Conservation (phyloP, 352 stramenopile genomes). For the Hyaloperonospora brassicae region DNA sequence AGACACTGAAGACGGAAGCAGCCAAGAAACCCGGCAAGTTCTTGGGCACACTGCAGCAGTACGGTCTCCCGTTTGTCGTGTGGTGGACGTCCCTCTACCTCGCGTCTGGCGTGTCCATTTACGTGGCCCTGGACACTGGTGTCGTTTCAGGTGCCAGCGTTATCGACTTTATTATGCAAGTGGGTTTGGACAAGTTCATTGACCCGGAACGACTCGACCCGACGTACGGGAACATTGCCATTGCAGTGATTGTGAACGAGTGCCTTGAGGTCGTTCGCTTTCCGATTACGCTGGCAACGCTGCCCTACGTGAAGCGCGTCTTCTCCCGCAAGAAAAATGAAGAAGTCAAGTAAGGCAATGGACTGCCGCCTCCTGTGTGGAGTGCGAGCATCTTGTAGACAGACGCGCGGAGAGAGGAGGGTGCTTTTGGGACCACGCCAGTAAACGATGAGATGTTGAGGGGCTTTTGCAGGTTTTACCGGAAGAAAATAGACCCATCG, state of each 20-base stretch:
- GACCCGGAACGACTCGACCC: conserved; percentile 70
- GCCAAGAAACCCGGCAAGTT: conserved; percentile 71
- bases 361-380: neutral
- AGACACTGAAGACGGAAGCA: conserved; percentile 35
- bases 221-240: conserved; percentile 80
- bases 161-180: conserved; percentile 77
- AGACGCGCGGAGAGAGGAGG: conserved; percentile 7
- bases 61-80: conserved; percentile 74
- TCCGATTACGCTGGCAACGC: conserved; percentile 77
- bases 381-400: conserved; percentile 5
- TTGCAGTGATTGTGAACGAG: conserved; percentile 84
- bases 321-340: conserved; percentile 43
- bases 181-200: conserved; percentile 73
- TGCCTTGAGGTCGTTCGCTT: conserved; percentile 78
- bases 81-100: conserved; percentile 82
- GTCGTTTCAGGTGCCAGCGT: conserved; percentile 64
- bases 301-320: conserved; percentile 65
- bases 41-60: conserved; percentile 72
- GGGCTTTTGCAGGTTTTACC: neutral
- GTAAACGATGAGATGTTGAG: neutral
- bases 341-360: conserved; percentile 22
- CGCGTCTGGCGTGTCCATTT: conserved; percentile 60
- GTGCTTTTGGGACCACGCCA: conserved; percentile 3
- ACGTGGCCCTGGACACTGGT: conserved; percentile 64
- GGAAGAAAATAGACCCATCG: too few relatives aligned